Evolutionary conservation across 192 early-diverging fungal species (phyloP).

Genomic region (Rhizophagus sp.): DNA sequence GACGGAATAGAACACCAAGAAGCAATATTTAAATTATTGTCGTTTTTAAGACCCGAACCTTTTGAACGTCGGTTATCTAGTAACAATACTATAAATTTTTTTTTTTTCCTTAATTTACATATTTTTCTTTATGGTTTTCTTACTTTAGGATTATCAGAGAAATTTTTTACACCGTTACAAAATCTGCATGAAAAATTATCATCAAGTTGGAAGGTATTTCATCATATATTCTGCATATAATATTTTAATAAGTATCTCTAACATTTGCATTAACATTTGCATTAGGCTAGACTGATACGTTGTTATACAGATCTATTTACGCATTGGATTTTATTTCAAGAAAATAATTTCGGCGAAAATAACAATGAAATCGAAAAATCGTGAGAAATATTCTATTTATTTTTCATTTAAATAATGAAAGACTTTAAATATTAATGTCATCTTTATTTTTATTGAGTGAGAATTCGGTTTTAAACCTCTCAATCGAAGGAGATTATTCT

Average conservation of each 20-base stretch:
- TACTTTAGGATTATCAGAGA: slow-evolving; percentile 39
- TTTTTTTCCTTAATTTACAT: not conserved
- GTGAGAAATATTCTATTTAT: slow-evolving; percentile 23
- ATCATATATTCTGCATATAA: not conserved
- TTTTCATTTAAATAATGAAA: not conserved
- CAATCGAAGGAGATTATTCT: not conserved
- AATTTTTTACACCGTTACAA: slow-evolving; percentile 45
- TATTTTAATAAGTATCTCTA: not conserved
- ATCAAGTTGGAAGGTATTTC: slow-evolving; percentile 51
- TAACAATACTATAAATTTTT: not conserved
- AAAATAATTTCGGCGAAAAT: slow-evolving; percentile 11
- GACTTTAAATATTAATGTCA: not conserved
- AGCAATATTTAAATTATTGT: slow-evolving; percentile 49
- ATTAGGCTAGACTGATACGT: slow-evolving; percentile 47
- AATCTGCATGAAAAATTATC: slow-evolving; percentile 38
- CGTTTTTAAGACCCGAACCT: slow-evolving; percentile 42
- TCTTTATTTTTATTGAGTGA: not conserved
- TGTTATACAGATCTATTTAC: slow-evolving; percentile 41
- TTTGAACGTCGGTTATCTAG: slow-evolving; percentile 42
- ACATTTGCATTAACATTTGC: not conserved
- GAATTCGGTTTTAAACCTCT: not conserved
- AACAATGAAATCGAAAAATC: slow-evolving; percentile 30
- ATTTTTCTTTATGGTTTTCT: not conserved
- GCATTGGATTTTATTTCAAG: slow-evolving; percentile 49
- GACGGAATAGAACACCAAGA: slow-evolving; percentile 48